phyloP scores from a whole-genome alignment of 352 stramenopile genomes.

The Blastocystis sp. region DNA sequence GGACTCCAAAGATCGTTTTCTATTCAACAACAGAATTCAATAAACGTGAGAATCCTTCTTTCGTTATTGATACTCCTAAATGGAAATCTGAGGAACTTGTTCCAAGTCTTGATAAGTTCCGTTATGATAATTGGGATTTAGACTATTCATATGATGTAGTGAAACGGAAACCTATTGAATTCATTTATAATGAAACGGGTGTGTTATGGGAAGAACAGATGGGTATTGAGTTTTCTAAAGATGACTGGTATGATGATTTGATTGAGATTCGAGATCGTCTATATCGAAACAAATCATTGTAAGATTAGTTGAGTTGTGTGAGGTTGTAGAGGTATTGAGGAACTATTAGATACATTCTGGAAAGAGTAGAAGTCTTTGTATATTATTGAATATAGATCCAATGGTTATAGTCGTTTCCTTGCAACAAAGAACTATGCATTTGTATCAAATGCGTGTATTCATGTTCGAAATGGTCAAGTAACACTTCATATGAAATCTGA shows the following conservation, averaged over 20 bases:
- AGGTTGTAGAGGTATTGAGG: background rate
- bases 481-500: constrained; percentile 35
- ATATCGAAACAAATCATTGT: background rate
- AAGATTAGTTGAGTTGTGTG: background rate
- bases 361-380: background rate
- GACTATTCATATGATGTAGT: constrained; percentile 1
- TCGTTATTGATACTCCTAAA: background rate
- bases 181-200: constrained; percentile 36
- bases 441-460: constrained; percentile 10
- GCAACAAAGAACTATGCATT: constrained; percentile 21
- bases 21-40: background rate
- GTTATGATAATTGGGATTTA: background rate
- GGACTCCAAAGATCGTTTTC: background rate
- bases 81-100: background rate
- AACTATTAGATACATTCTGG: constrained; percentile 2
- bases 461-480: constrained; percentile 19
- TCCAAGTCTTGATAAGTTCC: background rate
- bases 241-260: constrained; percentile 1
- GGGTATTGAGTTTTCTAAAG: background rate
- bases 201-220: constrained; percentile 24
- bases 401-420: constrained; percentile 40
- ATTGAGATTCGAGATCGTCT: background rate
- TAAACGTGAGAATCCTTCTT: background rate
- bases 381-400: background rate
- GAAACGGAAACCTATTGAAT: background rate